Base-by-base conservation (phyloP, 164 flowering plant genomes). In the Piper longum region DNA sequence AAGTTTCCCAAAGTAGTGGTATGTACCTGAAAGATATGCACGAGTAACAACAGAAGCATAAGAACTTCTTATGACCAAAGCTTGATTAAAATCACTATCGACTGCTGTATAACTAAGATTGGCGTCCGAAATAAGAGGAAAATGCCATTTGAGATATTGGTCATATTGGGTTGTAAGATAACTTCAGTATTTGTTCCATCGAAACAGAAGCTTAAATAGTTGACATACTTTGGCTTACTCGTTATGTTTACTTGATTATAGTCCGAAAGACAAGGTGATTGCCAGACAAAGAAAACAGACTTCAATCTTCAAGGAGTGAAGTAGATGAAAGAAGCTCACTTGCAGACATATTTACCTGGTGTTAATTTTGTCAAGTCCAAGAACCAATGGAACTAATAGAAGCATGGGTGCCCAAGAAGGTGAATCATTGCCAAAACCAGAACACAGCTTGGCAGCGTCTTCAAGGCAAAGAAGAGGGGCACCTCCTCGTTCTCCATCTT, bases 401-500 rank as follows among this genome's bases (percentile, higher is more conserved):
- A 90, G 83, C 70, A 93, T 64, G 41, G 99, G 96, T 3, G 85
- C 71, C 95, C 95, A 88, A 62, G 72, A 77, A 67, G 45, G 63
- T 69, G 76, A 82, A 54, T 88, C 86, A 65, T 74, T 78, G 63
- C 81, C 75, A 71, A 82, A 84, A 57, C 82, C 89, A 8, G 67
- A 68, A 73, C 95, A 90, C 44, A 69, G 79, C 67, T 67, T 83
- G 36, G 75, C 68, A 58, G 85, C 87, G 74, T 83, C 89, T 68
- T 90, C 89, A 69, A 84, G 70, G 69, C 86, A 88, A 14, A 90
- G 70, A 74, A 85, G 88, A 41, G 99, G 99, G 57, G 99, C 99
- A 65, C 99, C 99, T 71, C 99, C 99, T 60, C 91, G 72, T 73
- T 90, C 97, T 18, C 97, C 99, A 80, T 93, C 86, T 83, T 85